phyloP scores from a whole-genome alignment of 192 early-diverging fungal genomes.

The Phlyctochytrium planicorne region DNA sequence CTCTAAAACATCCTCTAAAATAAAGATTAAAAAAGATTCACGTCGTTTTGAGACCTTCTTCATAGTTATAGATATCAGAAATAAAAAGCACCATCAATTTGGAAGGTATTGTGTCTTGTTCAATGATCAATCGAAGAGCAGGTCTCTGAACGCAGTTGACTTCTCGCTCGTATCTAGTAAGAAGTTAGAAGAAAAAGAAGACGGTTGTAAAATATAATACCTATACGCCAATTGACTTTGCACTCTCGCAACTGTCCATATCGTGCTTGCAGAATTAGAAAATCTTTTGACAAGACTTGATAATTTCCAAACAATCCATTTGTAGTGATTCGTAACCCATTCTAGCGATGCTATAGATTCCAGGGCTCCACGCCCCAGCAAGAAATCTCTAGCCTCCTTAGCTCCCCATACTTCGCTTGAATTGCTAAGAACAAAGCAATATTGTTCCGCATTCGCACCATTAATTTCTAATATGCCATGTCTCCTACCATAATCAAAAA shows the following conservation, averaged over 20 bases:
- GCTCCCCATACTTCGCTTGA: slow-evolving; percentile 45
- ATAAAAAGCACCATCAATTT: slow-evolving; percentile 64
- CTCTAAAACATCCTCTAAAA: slow-evolving; percentile 28
- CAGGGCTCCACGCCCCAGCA: slow-evolving; percentile 46
- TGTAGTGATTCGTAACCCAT: slow-evolving; percentile 70
- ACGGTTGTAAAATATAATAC: too few species aligned
- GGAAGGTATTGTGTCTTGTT: slow-evolving; percentile 57
- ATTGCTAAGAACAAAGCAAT: too few species aligned
- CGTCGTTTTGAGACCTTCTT: not conserved
- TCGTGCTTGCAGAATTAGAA: slow-evolving; percentile 36
- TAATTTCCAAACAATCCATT: slow-evolving; percentile 71
- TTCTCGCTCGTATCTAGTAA: slow-evolving; percentile 65
- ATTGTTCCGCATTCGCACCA: too few species aligned
- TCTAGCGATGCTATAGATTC: slow-evolving; percentile 14
- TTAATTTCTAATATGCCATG: too few species aligned
- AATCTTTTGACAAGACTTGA: slow-evolving; percentile 58
- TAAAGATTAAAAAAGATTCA: not conserved
- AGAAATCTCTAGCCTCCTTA: slow-evolving; percentile 37
- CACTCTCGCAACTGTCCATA: slow-evolving; percentile 47
- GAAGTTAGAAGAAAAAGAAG: not conserved
- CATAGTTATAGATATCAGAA: slow-evolving; percentile 38
- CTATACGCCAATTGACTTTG: slow-evolving; percentile 49
- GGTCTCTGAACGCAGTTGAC: slow-evolving; percentile 61
- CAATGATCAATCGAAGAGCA: slow-evolving; percentile 61
- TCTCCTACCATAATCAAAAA: too few species aligned